These are phyloP conservation scores for Lagenidium giganteum DNA, from an alignment of 352 stramenopile genomes.

Conservation along the genomic window DNA sequence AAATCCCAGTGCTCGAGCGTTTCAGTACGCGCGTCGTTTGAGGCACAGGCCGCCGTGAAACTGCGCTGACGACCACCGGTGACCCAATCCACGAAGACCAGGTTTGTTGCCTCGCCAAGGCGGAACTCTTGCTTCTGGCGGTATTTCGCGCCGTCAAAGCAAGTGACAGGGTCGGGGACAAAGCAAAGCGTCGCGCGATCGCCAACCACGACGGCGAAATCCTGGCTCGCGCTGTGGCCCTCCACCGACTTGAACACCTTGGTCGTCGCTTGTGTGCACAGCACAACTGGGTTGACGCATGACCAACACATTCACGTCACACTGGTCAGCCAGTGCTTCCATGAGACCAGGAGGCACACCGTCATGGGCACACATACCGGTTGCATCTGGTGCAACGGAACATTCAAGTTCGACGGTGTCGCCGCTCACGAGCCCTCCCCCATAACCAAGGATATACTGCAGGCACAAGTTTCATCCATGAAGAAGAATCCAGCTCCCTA, in stretches of 20 bases:
- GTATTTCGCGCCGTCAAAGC: conserved; percentile 71
- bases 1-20: conserved; percentile 80
- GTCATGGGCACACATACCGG: conserved; percentile 49
- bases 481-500: too few species aligned
- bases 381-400: conserved; percentile 28
- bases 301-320: neutral
- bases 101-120: conserved; percentile 34
- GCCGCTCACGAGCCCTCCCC: conserved; percentile 72
- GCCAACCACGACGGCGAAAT: conserved; percentile 41
- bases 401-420: conserved; percentile 69
- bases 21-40: conserved; percentile 56
- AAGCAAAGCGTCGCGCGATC: conserved; percentile 59
- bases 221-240: conserved; percentile 43
- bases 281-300: conserved; percentile 32
- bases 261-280: conserved; percentile 81
- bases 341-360: neutral
- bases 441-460: conserved; percentile 83
- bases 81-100: conserved; percentile 84
- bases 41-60: conserved; percentile 53
- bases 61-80: conserved; percentile 82
- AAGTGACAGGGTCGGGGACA: conserved; percentile 76
- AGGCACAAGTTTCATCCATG: too few species aligned
- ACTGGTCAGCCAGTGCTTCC: neutral
- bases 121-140: conserved; percentile 59
- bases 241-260: conserved; percentile 79